Conservation (phyloP, 139 green algal species). For the Nannochloris sp. region DNA sequence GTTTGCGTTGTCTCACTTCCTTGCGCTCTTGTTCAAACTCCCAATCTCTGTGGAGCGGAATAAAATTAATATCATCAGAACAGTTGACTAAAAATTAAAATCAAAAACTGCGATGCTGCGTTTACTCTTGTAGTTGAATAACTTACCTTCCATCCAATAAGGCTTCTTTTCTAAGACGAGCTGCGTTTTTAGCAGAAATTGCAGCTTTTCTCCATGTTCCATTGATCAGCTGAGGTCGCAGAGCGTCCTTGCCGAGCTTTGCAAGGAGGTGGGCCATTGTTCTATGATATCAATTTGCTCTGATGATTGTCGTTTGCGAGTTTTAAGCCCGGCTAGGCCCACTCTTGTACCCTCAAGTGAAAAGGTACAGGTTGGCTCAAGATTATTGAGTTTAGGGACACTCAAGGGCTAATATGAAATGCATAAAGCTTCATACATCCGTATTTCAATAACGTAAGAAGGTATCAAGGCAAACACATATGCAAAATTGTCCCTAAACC, state of each 20-base stretch:
- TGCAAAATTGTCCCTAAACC: no score
- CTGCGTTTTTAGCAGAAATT: slow-evolving; percentile 31
- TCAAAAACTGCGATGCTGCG: background rate
- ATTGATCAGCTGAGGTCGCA: slow-evolving; percentile 12
- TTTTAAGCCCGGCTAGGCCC: no score
- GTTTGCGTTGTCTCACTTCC: slow-evolving; percentile 4
- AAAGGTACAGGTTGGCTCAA: no score
- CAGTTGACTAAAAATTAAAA: background rate
- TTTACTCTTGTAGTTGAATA: background rate
- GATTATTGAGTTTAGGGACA: no score
- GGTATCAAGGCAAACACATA: no score
- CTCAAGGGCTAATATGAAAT: no score
- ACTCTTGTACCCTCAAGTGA: no score
- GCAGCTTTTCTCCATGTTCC: slow-evolving; percentile 37
- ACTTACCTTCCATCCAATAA: slow-evolving; percentile 25
- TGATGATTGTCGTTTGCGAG: no score
- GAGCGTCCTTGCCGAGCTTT: slow-evolving; percentile 24
- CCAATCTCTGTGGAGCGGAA: slow-evolving; percentile 36
- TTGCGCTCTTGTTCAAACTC: slow-evolving; percentile 3
- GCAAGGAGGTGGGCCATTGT: slow-evolving; percentile 21
- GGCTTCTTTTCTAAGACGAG: slow-evolving; percentile 23
- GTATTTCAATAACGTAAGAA: no score
- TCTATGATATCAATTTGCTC: no score
- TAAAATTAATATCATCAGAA: background rate
- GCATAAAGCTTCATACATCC: no score